Percentiles rank a stretch among this genome's conserved stretches.
Conservation (phyloP, 176 grass and related monocot genomes). For the barley (Hordeum vulgare) region MorexV3_pseudomolecules_assembly NC_058520.1:580835706-580836205, state of each 20-base stretch:
- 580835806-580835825: conserved; percentile 33
- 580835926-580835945: conserved; percentile 15
- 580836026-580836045: background rate
- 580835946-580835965: background rate
- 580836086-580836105: background rate
- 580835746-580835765: no score
- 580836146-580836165: no score
- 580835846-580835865: conserved; percentile 22
- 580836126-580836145: background rate
- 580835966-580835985: background rate
- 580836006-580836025: background rate
- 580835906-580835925: conserved; percentile 9
- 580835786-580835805: background rate
- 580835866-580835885: conserved; percentile 13
- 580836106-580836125: background rate
- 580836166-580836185: no score
- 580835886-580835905: conserved; percentile 14
- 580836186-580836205: no score
- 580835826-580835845: conserved; percentile 17
- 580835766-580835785: background rate
- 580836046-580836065: background rate
- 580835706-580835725: background rate
- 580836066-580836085: background rate
- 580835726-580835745: background rate
- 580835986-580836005: background rate